Evolutionary conservation across 2,329 filamentous ascomycete species (phyloP).

Genomic region (Mollisia scopiformis): DNA sequence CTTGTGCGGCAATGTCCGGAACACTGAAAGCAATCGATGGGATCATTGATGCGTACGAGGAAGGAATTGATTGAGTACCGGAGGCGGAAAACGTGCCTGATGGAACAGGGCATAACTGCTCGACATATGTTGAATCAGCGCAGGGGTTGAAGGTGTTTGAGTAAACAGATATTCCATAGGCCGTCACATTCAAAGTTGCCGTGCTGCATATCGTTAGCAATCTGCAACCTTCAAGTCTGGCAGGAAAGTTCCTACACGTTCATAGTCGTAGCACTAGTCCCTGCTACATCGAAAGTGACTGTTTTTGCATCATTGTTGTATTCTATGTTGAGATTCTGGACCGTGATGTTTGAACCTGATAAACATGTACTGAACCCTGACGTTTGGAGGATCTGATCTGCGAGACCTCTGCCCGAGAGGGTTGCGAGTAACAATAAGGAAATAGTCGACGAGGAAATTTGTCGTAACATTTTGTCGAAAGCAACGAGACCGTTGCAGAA

Average conservation of each 20-base stretch:
- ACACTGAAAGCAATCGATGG: conserved; percentile 88
- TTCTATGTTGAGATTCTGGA: conserved; percentile 74
- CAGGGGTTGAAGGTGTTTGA: conserved; percentile 84
- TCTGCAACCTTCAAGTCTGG: not conserved
- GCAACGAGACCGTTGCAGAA: conserved; percentile 7
- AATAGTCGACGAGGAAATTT: conserved; percentile 30
- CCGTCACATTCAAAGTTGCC: conserved; percentile 35
- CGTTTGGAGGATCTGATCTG: conserved; percentile 75
- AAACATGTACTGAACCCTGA: conserved; percentile 78
- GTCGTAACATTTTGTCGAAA: conserved; percentile 34
- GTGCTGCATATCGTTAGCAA: conserved; percentile 46
- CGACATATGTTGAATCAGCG: conserved; percentile 64
- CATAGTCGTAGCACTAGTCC: conserved; percentile 71
- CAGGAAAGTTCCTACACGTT: conserved; percentile 69
- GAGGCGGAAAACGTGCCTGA: conserved; percentile 72
- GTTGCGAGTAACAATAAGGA: conserved; percentile 33
- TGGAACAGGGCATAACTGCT: conserved; percentile 84
- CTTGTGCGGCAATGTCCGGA: conserved; percentile 86
- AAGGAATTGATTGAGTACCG: conserved; percentile 73
- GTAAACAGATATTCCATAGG: conserved; percentile 81
- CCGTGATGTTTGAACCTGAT: conserved; percentile 61
- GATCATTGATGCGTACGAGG: conserved; percentile 72
- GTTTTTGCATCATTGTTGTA: conserved; percentile 77
- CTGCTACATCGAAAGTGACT: conserved; percentile 81
- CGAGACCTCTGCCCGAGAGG: conserved; percentile 51